Conservation (phyloP, 192 early-diverging fungal genomes). For the Backusella australiensis region DNA sequence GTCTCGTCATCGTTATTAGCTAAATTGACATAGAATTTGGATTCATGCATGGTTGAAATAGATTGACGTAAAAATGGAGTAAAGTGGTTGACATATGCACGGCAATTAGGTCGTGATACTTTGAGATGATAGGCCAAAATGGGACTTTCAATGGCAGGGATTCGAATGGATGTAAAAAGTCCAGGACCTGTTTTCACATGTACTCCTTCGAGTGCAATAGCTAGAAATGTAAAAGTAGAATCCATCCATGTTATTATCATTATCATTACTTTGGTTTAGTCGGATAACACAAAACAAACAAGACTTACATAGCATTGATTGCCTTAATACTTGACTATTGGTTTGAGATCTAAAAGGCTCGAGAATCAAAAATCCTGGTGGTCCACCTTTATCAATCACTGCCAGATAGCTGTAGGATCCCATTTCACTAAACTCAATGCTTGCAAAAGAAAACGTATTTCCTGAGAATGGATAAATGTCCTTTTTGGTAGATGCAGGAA, state of each 20-base stretch:
- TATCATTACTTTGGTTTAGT: neutral
- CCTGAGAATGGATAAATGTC: constrained; percentile 28
- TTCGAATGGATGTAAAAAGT: constrained; percentile 38
- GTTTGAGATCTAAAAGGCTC: constrained; percentile 33
- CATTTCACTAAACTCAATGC: constrained; percentile 37
- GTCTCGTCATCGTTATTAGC: constrained; percentile 17
- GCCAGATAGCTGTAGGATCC: constrained; percentile 38
- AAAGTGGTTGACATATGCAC: constrained; percentile 31
- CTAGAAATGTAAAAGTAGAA: neutral
- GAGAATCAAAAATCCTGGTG: constrained; percentile 42
- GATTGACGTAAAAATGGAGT: constrained; percentile 53
- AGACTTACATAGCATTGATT: constrained; percentile 39
- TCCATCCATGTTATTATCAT: neutral
- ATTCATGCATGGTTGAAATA: constrained; percentile 53
- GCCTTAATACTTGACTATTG: constrained; percentile 24
- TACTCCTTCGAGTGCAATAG: constrained; percentile 21
- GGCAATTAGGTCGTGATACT: constrained; percentile 34
- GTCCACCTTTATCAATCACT: constrained; percentile 35
- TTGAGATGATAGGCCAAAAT: constrained; percentile 50
- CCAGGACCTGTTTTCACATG: constrained; percentile 16
- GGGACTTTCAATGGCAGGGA: constrained; percentile 51
- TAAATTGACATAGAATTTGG: constrained; percentile 51
- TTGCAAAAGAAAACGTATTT: constrained; percentile 37
- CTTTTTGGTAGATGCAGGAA: constrained; percentile 31
- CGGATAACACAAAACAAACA: neutral